Evolutionary conservation across 371 early-diverging fungal species (phyloP), one percentile per base, ranked within the genome.

Genomic region (Mucor lusitanicus): DNA sequence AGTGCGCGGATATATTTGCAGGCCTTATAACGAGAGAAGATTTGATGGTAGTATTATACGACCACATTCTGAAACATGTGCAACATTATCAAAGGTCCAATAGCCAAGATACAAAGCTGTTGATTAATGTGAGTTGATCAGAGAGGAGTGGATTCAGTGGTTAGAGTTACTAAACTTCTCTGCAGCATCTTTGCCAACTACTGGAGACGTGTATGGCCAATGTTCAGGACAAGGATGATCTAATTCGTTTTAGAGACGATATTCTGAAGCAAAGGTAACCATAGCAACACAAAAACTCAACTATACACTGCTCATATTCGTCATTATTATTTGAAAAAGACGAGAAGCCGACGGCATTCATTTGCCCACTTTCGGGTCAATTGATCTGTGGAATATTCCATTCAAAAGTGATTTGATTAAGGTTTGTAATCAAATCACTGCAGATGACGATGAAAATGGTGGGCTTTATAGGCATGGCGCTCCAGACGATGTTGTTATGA

Each of bases 381-480:
- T 33, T 19, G 57, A 42, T 1, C 25, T 70, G 35, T 70, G 70
- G 70, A 61, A 61, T 50, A 28, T 70, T 50, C 23, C 40, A 30
- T 65, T 65, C 25, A 42, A 70, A 6, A 23, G 8, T 25, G 63
- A 66, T n/a, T 21, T 70, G 27, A 27, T 40, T 17, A 61, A 48
- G 19, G 44, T 63, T 53, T 39, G 62, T n/a, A 70, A 70, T 13
- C 66, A 70, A 63, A 65, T 70, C 48, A 70, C 71, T 5, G 17
- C 32, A 15, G 21, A 53, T 32, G 66, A 66, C 19, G 59, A 66
- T n/a, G 66, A 65, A 39, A 40, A n/a, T n/a, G 23, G 19, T 19
- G 19, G 19, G 19, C 2, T 11, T 25, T n/a, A 25, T 25, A 12
- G 27, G 27, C 21, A 21, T 7, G 44, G 23, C 3, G n/a, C 56